Base-by-base conservation (phyloP, 2,329 filamentous ascomycete species). In the Shiraia bambusicola region DNA sequence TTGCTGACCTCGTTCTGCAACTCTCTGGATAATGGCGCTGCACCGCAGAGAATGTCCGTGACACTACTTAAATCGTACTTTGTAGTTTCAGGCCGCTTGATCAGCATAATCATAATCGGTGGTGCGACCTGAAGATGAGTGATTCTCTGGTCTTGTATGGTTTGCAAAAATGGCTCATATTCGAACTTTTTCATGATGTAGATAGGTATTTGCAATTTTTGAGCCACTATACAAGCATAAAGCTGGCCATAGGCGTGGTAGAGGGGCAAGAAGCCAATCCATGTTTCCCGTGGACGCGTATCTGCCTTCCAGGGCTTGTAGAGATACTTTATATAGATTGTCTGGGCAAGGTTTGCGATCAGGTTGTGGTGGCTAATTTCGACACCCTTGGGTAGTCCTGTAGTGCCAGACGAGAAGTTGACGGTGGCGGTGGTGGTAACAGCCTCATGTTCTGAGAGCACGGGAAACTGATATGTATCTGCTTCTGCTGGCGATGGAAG, bases 391-490 rank as follows among this genome's bases (percentile, higher is more conserved):
- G 76, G 75, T 5, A 77, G 58, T 2, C 76, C 76, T 1, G 75
- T 78, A 0, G 76, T 79, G 1, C 76, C 76, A 6, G 72, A 76
- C 17, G 70, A 75, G 59, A 75, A 78, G 52, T 78, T 78, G 50
- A 78, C 72, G 4, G 72, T 76, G 19, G 69, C 69, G 25, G 66
- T 59, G 1, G 65, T 71, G 6, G 40, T 54, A 2, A 38, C 47
- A 10, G 63, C 35, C 47, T 67, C 60, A 12, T 54, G 24, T 22
- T 53, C 51, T 12, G 55, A 58, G n/a, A 68, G 42, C 1, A 33
- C 19, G 2, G 60, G 58, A 38, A 62, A 67, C 1, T 45, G 26
- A 38, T 63, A 66, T 8, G 37, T 36, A 19, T 63, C 54, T 10
- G 43, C 61, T 40, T 67, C 63, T 1, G 47, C 40, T n/a, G 45